phyloP scores from a whole-genome alignment of 495 filamentous ascomycete species.

The Aspergillus leporis region DNA sequence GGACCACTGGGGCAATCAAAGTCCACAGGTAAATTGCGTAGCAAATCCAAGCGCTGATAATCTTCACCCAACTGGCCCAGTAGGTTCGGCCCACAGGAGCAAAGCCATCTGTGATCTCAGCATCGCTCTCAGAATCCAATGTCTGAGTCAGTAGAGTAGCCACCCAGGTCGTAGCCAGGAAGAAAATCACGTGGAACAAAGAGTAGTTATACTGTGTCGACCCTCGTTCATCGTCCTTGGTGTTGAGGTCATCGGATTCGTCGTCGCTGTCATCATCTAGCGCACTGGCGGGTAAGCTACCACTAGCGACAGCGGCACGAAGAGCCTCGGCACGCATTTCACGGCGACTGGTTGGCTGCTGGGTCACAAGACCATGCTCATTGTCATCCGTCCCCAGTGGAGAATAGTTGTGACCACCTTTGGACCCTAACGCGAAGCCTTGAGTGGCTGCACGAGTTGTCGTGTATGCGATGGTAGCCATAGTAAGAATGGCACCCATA shows the following conservation, averaged over 20 bases:
- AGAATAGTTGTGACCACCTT: constrained; percentile 59
- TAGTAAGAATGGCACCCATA: constrained; percentile 90
- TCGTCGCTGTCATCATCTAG: constrained; percentile 80
- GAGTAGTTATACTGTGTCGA: constrained; percentile 95
- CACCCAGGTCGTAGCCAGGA: constrained; percentile 93
- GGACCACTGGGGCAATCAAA: constrained; percentile 76
- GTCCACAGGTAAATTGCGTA: constrained; percentile 95
- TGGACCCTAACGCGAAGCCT: constrained; percentile 76
- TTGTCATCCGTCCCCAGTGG: constrained; percentile 66
- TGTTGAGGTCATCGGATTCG: constrained; percentile 55
- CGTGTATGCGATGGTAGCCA: constrained; percentile 96
- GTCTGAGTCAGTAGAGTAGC: constrained; percentile 89
- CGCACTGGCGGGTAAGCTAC: constrained; percentile 87
- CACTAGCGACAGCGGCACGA: constrained; percentile 86
- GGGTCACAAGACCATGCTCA: constrained; percentile 85
- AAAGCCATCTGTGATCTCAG: constrained; percentile 67
- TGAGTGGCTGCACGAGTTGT: constrained; percentile 96
- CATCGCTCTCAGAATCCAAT: constrained; percentile 68
- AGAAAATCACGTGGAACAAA: constrained; percentile 97
- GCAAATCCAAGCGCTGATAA: constrained; percentile 95
- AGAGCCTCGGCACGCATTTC: constrained; percentile 93
- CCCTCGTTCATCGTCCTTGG: constrained; percentile 83
- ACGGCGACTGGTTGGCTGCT: constrained; percentile 75
- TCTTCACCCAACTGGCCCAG: constrained; percentile 99
- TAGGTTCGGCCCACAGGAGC: constrained; percentile 91